Conservation (phyloP, 305 asterid species). For the Ajuga reptans region DNA sequence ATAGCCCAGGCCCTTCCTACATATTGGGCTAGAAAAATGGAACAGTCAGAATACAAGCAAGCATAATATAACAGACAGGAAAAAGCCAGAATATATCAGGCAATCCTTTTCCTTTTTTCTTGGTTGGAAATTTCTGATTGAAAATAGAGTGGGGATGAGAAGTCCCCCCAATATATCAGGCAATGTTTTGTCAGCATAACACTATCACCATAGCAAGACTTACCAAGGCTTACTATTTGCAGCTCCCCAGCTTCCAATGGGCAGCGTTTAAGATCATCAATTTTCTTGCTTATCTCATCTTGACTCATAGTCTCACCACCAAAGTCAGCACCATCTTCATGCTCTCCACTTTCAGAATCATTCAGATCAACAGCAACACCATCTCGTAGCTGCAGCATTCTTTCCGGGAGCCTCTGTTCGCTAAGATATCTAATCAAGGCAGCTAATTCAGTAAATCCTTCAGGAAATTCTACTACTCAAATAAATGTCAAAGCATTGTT, state of each 20-base stretch:
- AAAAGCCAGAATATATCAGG: neutral
- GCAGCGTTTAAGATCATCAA: conserved; percentile 48
- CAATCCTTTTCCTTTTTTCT: neutral
- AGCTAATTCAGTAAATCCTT: conserved; percentile 16
- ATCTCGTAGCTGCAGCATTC: conserved; percentile 63
- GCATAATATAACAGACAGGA: conserved; percentile 16
- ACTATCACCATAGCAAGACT: conserved; percentile 17
- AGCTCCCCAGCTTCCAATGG: conserved; percentile 59
- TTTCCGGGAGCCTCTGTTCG: conserved; percentile 62
- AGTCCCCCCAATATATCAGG: neutral
- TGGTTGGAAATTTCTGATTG: too few relatives aligned
- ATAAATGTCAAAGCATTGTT: neutral
- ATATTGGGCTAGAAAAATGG: neutral
- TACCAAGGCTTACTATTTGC: conserved; percentile 68
- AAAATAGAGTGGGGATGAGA: too few relatives aligned
- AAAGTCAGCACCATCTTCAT: conserved; percentile 43
- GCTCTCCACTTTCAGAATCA: conserved; percentile 37
- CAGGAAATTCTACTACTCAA: conserved; percentile 11
- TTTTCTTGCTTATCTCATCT: conserved; percentile 45
- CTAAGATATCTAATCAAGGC: conserved; percentile 62
- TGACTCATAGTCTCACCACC: conserved; percentile 40
- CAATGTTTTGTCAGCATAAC: conserved; percentile 10
- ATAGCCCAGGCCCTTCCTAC: neutral
- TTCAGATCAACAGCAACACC: conserved; percentile 35
- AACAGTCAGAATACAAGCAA: neutral